Evolutionary conservation across 805 yeast species (phyloP), one percentile per base, ranked within the genome.

Genomic region (Suhomyces sp.): DNA sequence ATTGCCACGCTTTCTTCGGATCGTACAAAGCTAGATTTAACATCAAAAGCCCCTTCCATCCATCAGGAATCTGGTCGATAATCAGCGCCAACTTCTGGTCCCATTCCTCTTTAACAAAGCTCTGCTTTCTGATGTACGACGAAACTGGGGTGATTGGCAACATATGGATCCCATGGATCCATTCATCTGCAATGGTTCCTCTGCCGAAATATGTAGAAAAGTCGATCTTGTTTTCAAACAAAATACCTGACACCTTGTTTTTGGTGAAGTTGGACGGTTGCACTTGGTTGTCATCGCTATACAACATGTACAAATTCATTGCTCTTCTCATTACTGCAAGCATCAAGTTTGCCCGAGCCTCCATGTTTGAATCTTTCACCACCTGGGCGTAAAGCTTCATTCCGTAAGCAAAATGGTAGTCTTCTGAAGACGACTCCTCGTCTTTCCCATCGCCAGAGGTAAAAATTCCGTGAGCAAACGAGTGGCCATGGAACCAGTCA

Each of bases 91-190:
- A 67, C 53, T 76, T 78, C 50, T 75, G 74, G 12, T 77, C 72
- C 89, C 89, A 86, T 66, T 86, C 91, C 61, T 86, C 82, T 56
- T 68, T 60, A 3, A 81, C 86, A 68, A 83, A 86, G 3, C 63
- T 64, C 4, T 79, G 75, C 1, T 72, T 65, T 60, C 91, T 72
- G 15, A 85, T 75, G 58, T 77, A 84, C 0, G 87, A 80, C 4
- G 89, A 83, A 7, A 83, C 71, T 2, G 90, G 84, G 0, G 89
- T 84, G 13, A 86, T 76, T 17, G 93, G 94, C 31, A 87, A 71
- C 77, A 87, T 87, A 63, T 87, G 92, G 46, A 86, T 87, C 67
- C 89, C 89, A 60, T 87, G 92, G 46, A 87, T 83, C 73, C 83
- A 87, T 60, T 87, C 87, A 53, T 73, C 70, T 1, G 66, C 76